Conservation (phyloP, 225 moss, liverwort and hornwort species). For the Bryoerythrophyllum caledonicum region DNA sequence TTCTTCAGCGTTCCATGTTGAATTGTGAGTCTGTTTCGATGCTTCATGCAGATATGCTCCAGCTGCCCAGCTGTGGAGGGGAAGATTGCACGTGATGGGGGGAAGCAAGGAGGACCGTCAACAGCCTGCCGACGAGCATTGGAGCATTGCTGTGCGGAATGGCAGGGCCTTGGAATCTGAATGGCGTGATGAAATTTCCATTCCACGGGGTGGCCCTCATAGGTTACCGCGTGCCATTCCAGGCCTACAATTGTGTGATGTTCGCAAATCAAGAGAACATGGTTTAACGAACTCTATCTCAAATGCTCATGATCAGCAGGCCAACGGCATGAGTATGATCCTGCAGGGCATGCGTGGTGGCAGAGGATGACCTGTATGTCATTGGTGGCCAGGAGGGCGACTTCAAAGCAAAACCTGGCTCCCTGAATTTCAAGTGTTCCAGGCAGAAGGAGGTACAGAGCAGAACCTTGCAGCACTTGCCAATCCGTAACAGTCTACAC, state of each 20-base stretch:
- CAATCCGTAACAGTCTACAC: neutral
- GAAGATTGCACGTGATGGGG: conserved; percentile 53
- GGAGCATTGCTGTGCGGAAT: conserved; percentile 48
- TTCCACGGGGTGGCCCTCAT: conserved; percentile 58
- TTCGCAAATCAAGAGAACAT: neutral
- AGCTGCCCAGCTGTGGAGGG: conserved; percentile 54
- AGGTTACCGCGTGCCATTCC: conserved; percentile 18
- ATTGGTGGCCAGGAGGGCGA: conserved; percentile 64
- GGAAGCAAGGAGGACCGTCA: conserved; percentile 57
- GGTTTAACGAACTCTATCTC: neutral
- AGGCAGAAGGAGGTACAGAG: conserved; percentile 50
- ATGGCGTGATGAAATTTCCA: conserved; percentile 45
- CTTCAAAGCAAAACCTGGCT: conserved; percentile 51
- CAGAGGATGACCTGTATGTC: conserved; percentile 39
- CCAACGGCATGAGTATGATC: neutral
- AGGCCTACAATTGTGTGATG: neutral
- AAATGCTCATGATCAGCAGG: neutral
- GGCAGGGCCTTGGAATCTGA: conserved; percentile 43
- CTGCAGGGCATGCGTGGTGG: conserved; percentile 52
- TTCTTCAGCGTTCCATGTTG: neutral
- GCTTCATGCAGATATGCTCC: conserved; percentile 44
- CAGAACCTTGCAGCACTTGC: neutral
- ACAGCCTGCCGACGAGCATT: conserved; percentile 51
- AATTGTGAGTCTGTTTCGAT: neutral
- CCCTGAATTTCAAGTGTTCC: conserved; percentile 47